A percentile compares a stretch with the other conserved stretches of the same genome.
These are phyloP conservation scores for Aspergillus sp. DNA, from an alignment of 2,329 filamentous ascomycete genomes.

Conservation along the genomic window DNA sequence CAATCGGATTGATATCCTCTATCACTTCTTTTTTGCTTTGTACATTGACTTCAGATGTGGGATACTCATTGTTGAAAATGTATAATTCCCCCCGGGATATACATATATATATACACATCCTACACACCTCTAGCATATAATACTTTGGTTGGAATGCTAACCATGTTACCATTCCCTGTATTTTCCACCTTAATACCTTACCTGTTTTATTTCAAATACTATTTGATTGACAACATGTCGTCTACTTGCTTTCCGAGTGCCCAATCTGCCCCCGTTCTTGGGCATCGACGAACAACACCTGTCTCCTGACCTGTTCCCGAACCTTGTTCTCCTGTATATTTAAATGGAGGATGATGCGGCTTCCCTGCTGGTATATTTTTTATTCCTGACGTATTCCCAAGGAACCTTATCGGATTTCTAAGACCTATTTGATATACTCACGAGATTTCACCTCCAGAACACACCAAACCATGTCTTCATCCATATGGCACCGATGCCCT, in stretches of 20 bases:
- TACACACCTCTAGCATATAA: too few species aligned
- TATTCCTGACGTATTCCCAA: neutral
- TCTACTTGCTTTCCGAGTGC: conserved; percentile 3
- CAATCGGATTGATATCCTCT: too few species aligned
- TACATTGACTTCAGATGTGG: too few species aligned
- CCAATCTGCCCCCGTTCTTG: conserved; percentile 10
- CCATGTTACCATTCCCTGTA: too few species aligned
- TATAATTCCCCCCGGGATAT: too few species aligned
- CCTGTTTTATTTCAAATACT: neutral
- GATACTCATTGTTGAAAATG: too few species aligned
- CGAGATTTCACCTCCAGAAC: neutral
- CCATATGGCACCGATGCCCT: conserved; percentile 31
- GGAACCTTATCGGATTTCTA: neutral
- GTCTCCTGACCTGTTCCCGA: neutral
- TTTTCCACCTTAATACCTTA: too few species aligned
- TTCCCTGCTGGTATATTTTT: neutral
- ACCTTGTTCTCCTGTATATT: too few species aligned
- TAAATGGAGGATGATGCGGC: too few species aligned
- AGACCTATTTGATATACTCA: neutral
- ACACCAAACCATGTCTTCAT: conserved; percentile 24
- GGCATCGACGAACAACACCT: conserved; percentile 6
- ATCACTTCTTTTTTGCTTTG: too few species aligned
- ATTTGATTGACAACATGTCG: neutral
- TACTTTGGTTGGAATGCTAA: too few species aligned
- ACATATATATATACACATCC: too few species aligned